Evolutionary conservation across 768 basidiomycete species (phyloP).

Genomic region (Kwoniella bestiolae): DNA sequence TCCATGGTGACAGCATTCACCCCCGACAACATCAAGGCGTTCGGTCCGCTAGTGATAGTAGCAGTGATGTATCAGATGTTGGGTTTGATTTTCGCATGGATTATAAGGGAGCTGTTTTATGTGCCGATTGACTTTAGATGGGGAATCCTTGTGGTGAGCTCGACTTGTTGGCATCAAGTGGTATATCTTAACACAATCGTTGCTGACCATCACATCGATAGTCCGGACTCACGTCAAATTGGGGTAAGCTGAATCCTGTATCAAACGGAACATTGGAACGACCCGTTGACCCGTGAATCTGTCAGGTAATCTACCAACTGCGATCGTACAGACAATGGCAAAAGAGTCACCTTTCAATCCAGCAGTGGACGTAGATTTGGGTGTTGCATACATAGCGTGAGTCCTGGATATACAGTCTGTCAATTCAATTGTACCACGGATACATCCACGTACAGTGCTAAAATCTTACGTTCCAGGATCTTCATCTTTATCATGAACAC

Average conservation of each 20-base stretch:
- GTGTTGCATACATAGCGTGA: slow-evolving; percentile 53
- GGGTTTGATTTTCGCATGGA: slow-evolving; percentile 53
- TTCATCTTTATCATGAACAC: slow-evolving; percentile 61
- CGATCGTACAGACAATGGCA: slow-evolving; percentile 62
- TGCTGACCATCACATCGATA: not conserved
- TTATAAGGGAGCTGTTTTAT: slow-evolving; percentile 62
- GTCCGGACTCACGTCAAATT: slow-evolving; percentile 8
- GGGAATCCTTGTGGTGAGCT: slow-evolving; percentile 59
- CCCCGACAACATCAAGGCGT: slow-evolving; percentile 60
- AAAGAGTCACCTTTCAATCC: slow-evolving; percentile 60
- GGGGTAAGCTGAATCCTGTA: slow-evolving; percentile 9
- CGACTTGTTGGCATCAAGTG: no score
- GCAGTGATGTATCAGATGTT: slow-evolving; percentile 58
- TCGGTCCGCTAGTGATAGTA: slow-evolving; percentile 61
- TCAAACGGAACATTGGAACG: no score
- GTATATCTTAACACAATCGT: no score
- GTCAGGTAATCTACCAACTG: slow-evolving; percentile 60
- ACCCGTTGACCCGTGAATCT: no score
- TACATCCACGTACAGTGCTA: no score
- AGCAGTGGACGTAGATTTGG: slow-evolving; percentile 58
- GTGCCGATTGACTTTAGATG: slow-evolving; percentile 63
- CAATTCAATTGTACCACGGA: not conserved
- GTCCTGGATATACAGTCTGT: slow-evolving; percentile 5
- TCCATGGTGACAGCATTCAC: slow-evolving; percentile 63
- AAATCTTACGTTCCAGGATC: slow-evolving; percentile 46